Conservation (phyloP, 306 rosid genomes). For the Nissolia schottii region DNA sequence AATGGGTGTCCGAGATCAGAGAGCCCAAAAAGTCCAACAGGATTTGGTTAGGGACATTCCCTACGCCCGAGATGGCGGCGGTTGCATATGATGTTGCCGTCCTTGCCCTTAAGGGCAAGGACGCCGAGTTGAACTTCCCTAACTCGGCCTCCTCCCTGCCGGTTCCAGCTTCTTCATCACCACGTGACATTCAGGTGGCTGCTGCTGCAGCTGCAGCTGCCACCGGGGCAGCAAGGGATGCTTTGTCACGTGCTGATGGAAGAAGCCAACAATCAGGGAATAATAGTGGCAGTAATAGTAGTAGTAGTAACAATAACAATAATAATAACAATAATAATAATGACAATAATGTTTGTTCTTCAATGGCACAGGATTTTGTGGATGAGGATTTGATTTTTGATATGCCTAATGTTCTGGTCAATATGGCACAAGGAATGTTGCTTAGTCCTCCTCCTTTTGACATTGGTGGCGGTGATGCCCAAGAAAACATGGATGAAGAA, state of each 20-base stretch:
- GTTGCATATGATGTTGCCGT: conserved; percentile 92
- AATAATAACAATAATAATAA: not conserved
- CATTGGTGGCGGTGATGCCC: not conserved
- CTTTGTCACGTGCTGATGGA: not conserved
- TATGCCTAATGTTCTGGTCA: conserved; percentile 72
- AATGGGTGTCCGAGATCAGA: conserved; percentile 53
- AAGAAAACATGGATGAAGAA: not conserved
- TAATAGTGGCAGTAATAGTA: no score
- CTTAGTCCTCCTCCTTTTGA: conserved; percentile 88
- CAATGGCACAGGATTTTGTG: conserved; percentile 26
- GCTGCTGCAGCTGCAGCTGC: conserved; percentile 82
- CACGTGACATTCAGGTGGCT: conserved; percentile 76
- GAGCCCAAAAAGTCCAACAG: conserved; percentile 45
- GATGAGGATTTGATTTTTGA: conserved; percentile 91
- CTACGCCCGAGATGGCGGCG: conserved; percentile 93
- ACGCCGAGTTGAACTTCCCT: conserved; percentile 81
- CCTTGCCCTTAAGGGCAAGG: conserved; percentile 73
- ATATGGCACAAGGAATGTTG: conserved; percentile 95
- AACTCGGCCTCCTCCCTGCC: conserved; percentile 74
- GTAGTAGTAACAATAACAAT: not conserved
- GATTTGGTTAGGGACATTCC: conserved; percentile 91
- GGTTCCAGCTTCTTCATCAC: conserved; percentile 64
- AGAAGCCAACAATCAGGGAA: not conserved
- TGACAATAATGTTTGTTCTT: conserved; percentile 12
- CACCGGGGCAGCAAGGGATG: conserved; percentile 43